Base-by-base conservation (phyloP, 805 yeast species). In the Cyberlindnera mississippiensis region DNA sequence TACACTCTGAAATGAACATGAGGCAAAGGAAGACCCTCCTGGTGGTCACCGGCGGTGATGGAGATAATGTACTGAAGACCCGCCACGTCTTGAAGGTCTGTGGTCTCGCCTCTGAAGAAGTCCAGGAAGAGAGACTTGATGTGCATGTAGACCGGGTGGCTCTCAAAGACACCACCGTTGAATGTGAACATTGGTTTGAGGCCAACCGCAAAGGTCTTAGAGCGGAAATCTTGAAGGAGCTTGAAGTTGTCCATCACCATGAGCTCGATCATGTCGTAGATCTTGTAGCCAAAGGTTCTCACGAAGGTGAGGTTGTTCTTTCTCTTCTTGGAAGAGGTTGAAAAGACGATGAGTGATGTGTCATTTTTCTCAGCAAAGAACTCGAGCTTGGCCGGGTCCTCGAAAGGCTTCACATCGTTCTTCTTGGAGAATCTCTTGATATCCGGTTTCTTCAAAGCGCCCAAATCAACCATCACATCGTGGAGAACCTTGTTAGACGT, bases 291-390 rank as follows among this genome's bases (percentile, higher is more conserved):
- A 71, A 93, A 93, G 35, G 96, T 88, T 61, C 99, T 77, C 26
- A 82, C 71, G 64, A 90, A 91, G 2, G 93, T 86, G 56, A 93
- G 69, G 51, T 87, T 88, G 64, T 91, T 87, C 47, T 95, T 96
- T 63, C 99, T 78, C 70, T 93, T 93, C 63, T 93, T 93, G 60
- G 86, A 87, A 64, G 78, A 77, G 16, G 87, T 73, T 8, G 88
- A 74, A 38, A 90, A 72, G 12, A 93, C 95, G 57, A 93, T 61
- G 43, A 93, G 68, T 2, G 98, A 88, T 33, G 85, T 64, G 63
- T 93, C 99, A 62, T 93, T 93, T 73, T 93, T 93, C 64, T 91
- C 96, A 53, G 96, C 76, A 66, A 93, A 87, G 58, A 93, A 93
- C 64, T 93, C 99, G 45, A 93, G 67, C 28, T 83, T 76, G 2